phyloP scores from a whole-genome alignment of 352 stramenopile genomes.

The Phytophthora crassamura region DNA sequence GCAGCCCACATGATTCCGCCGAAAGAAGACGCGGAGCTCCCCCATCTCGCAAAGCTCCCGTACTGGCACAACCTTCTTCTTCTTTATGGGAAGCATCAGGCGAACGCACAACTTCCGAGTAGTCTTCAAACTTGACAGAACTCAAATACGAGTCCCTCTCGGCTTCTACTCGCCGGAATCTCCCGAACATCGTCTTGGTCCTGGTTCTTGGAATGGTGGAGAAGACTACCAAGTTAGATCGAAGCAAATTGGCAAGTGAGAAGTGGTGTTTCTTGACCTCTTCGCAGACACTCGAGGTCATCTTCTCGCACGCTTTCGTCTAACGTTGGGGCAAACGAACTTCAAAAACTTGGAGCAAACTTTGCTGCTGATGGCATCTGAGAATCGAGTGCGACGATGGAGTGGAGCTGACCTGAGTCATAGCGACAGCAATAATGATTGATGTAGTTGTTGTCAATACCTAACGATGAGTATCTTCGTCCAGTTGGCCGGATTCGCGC shows the following conservation, averaged over 20 bases:
- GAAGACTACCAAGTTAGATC: neutral
- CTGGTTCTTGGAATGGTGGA: neutral
- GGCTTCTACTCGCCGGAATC: slow-evolving; percentile 8
- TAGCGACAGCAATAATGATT: too few species aligned
- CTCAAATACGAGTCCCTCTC: slow-evolving; percentile 27
- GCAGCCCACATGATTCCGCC: slow-evolving; percentile 55
- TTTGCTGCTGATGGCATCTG: slow-evolving; percentile 8
- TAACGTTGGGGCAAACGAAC: slow-evolving; percentile 10
- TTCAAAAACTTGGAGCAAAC: slow-evolving; percentile 2
- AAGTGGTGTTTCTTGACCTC: neutral
- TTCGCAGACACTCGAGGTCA: neutral
- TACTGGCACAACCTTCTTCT: slow-evolving; percentile 17
- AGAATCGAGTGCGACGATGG: slow-evolving; percentile 22
- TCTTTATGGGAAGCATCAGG: neutral
- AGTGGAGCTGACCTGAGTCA: too few species aligned
- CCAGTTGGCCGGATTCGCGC: too few species aligned
- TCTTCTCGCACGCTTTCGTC: slow-evolving; percentile 12
- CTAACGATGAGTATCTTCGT: too few species aligned
- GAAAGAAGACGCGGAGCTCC: slow-evolving; percentile 48
- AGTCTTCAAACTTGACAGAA: slow-evolving; percentile 31
- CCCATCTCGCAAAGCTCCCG: slow-evolving; percentile 49
- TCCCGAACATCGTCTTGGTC: slow-evolving; percentile 11
- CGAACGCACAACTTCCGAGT: slow-evolving; percentile 16
- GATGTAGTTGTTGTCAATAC: neutral
- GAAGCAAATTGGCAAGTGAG: slow-evolving; percentile 12